A percentile compares a stretch with the other conserved stretches of the same genome.
Conservation (phyloP, 768 basidiomycete species). For the Termitomyces sp. region DNA sequence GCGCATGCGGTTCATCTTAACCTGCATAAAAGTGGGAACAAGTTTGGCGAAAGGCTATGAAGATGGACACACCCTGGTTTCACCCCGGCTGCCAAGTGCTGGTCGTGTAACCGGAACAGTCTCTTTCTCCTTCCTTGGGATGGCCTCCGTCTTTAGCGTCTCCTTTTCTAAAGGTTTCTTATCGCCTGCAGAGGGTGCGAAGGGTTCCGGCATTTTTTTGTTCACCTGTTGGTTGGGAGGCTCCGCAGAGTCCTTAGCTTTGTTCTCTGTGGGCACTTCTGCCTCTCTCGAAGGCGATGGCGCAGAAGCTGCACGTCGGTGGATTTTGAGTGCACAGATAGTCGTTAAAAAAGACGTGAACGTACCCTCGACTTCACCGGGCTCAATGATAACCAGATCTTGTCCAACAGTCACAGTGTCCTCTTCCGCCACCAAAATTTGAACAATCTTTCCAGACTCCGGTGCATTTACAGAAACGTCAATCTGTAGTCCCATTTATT, state of each 20-base stretch:
- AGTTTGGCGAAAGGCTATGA: background rate
- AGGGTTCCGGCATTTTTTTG: conserved; percentile 41
- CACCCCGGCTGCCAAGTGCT: conserved; percentile 55
- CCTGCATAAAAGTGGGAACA: conserved; percentile 36
- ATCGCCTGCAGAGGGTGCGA: conserved; percentile 33
- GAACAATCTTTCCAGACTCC: conserved; percentile 79
- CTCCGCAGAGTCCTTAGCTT: conserved; percentile 37
- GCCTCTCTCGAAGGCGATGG: conserved; percentile 31
- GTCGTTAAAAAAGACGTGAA: conserved; percentile 3
- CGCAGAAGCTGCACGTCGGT: conserved; percentile 17
- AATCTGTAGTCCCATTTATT: conserved; percentile 52
- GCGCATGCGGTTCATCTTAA: conserved; percentile 99
- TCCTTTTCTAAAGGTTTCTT: conserved; percentile 31
- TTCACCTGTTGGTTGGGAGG: conserved; percentile 46
- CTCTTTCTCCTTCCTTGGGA: conserved; percentile 30
- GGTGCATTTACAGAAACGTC: conserved; percentile 97
- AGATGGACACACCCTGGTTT: conserved; percentile 68
- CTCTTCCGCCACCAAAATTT: conserved; percentile 86
- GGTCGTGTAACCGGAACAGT: conserved; percentile 24
- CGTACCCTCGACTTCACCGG: conserved; percentile 62
- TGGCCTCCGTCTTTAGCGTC: conserved; percentile 28
- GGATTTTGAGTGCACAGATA: background rate
- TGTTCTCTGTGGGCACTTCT: conserved; percentile 21
- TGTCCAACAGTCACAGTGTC: conserved; percentile 94
- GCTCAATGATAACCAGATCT: conserved; percentile 88